phyloP scores from a whole-genome alignment of 2,329 filamentous ascomycete species.

The Chlorencoelia australis region DNA sequence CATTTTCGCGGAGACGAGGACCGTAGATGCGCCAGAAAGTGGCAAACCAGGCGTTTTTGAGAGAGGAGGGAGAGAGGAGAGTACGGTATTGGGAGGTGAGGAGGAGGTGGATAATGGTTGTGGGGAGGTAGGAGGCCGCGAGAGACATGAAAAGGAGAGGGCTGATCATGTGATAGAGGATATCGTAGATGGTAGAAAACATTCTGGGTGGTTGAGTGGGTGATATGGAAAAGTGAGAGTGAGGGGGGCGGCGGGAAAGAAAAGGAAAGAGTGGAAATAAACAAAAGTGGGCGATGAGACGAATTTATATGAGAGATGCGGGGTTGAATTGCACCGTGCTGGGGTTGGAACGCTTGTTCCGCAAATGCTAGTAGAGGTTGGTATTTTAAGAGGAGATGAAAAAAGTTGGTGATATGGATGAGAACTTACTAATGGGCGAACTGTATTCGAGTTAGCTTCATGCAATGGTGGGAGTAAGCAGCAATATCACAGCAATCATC shows the following conservation, averaged over 20 bases:
- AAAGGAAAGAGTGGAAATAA: no score
- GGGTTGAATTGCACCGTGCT: no score
- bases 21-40: slow-evolving; percentile 49
- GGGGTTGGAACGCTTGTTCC: no score
- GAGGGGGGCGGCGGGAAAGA: not conserved
- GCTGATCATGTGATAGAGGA: slow-evolving; percentile 21
- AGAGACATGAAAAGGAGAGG: slow-evolving; percentile 45
- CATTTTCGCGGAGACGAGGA: slow-evolving; percentile 36
- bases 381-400: no score
- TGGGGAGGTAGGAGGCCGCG: slow-evolving; percentile 40
- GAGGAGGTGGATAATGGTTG: slow-evolving; percentile 37
- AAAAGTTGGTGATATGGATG: no score
- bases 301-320: no score
- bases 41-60: slow-evolving; percentile 44
- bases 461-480: no score
- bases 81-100: slow-evolving; percentile 26
- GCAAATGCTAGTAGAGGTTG: no score
- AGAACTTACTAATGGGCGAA: no score
- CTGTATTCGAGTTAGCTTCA: no score
- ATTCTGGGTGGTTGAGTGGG: slow-evolving; percentile 1
- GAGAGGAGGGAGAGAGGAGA: slow-evolving; percentile 31
- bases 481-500: no score
- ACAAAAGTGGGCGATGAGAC: no score
- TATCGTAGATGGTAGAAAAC: slow-evolving; percentile 9
- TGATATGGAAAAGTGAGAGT: not conserved